Conservation (phyloP, 371 early-diverging fungal species). For the Zopfochytrium polystomum region DNA sequence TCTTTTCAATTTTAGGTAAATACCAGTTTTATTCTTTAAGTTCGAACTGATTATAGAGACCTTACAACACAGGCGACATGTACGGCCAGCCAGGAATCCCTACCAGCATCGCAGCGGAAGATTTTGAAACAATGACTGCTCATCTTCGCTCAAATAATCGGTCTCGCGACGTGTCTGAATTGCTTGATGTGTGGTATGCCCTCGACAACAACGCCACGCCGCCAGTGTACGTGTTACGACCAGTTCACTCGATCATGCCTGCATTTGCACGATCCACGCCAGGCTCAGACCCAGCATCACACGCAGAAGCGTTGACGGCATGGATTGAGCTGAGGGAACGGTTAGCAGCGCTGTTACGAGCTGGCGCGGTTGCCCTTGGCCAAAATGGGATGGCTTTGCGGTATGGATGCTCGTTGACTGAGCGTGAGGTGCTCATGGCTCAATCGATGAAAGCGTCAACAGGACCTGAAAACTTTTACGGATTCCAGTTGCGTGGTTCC, state of each 20-base stretch:
- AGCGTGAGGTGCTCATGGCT: slow-evolving; percentile 1
- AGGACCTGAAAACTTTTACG: slow-evolving; percentile 10
- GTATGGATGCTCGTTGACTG: not conserved
- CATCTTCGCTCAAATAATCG: not conserved
- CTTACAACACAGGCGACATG: slow-evolving; percentile 29
- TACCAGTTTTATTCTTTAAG: not conserved
- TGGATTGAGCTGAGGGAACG: slow-evolving; percentile 7
- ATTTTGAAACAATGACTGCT: slow-evolving; percentile 12
- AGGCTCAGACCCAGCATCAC: not conserved
- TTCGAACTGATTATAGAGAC: not conserved
- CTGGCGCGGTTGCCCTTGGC: no score
- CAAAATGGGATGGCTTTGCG: slow-evolving; percentile 1
- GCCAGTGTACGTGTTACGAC: slow-evolving; percentile 12
- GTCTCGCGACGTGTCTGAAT: slow-evolving; percentile 5
- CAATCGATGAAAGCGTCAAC: not conserved
- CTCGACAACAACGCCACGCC: slow-evolving; percentile 21
- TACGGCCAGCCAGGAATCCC: slow-evolving; percentile 22
- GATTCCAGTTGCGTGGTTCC: slow-evolving; percentile 15
- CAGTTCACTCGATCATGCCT: slow-evolving; percentile 18
- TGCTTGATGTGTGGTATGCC: slow-evolving; percentile 28
- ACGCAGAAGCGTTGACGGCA: slow-evolving; percentile 7
- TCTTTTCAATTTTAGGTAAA: slow-evolving; percentile 28
- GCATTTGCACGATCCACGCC: slow-evolving; percentile 15
- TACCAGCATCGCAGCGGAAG: slow-evolving; percentile 2
- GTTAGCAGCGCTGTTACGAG: slow-evolving; percentile 4